Conservation (phyloP, 306 rosid genomes). For the Castanea crenata region DNA sequence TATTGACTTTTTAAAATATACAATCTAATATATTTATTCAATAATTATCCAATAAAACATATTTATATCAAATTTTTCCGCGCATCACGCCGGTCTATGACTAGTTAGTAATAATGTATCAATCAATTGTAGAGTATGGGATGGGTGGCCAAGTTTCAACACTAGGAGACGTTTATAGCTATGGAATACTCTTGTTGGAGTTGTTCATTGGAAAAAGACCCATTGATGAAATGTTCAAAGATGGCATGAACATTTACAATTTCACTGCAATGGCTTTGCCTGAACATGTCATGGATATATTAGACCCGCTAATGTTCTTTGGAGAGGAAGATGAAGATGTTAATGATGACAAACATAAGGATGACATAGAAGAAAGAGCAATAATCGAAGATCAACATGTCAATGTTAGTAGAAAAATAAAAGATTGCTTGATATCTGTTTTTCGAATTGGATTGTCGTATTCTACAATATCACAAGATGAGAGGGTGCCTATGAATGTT, state of each 20-base stretch:
- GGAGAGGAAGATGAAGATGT: slow-evolving; percentile 2
- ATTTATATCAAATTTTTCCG: too few relatives aligned
- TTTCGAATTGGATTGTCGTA: slow-evolving; percentile 46
- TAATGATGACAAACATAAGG: not conserved
- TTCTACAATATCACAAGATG: slow-evolving; percentile 27
- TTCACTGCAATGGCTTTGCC: slow-evolving; percentile 28
- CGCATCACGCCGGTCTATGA: too few relatives aligned
- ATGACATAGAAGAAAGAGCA: not conserved
- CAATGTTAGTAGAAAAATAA: slow-evolving; percentile 5
- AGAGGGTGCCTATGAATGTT: slow-evolving; percentile 28
- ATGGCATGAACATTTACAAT: slow-evolving; percentile 24
- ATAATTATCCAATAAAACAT: too few relatives aligned
- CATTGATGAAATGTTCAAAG: slow-evolving; percentile 34
- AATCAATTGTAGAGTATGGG: slow-evolving; percentile 35
- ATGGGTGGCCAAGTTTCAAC: slow-evolving; percentile 26
- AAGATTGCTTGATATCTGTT: slow-evolving; percentile 35
- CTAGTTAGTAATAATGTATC: not conserved
- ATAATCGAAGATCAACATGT: not conserved
- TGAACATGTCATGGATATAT: not conserved
- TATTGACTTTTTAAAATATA: too few relatives aligned
- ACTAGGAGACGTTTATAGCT: slow-evolving; percentile 35
- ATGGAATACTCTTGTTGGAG: slow-evolving; percentile 36
- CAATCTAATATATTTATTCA: too few relatives aligned
- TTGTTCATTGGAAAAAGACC: slow-evolving; percentile 43
- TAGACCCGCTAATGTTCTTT: not conserved